Conservation (phyloP, 1,284 basidiomycete genomes). For the Meripilus lineatus region DNA sequence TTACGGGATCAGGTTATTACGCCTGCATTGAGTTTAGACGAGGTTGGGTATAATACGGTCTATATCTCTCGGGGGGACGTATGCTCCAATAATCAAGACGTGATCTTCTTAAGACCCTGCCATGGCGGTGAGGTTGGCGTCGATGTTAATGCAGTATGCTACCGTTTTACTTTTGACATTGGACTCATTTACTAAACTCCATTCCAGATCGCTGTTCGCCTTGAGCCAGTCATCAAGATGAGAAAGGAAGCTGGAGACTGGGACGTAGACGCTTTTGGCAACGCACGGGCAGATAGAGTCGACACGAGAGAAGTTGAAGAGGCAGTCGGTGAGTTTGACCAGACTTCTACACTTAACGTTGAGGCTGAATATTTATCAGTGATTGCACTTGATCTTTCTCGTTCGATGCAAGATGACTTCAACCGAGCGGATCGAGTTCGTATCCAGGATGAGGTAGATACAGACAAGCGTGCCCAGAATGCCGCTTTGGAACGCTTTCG, state of each 20-base stretch:
- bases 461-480: conserved; percentile 3
- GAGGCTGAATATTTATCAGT: not conserved
- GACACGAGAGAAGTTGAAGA: conserved; percentile 11
- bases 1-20: conserved; percentile 7
- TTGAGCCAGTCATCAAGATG: conserved; percentile 9
- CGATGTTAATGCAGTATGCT: conserved; percentile 10
- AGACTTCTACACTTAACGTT: not conserved
- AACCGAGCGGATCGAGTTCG: not conserved
- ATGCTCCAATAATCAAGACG: conserved; percentile 3
- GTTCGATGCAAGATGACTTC: conserved; percentile 10
- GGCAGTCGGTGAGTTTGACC: conserved; percentile 10
- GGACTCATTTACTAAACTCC: not conserved
- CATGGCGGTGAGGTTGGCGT: conserved; percentile 12
- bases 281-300: conserved; percentile 2
- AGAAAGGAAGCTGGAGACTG: conserved; percentile 5
- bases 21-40: conserved; percentile 9
- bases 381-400: conserved; percentile 8
- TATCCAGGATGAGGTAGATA: not conserved
- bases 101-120: conserved; percentile 8
- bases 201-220: conserved; percentile 5
- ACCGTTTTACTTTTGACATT: not conserved
- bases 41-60: conserved; percentile 7
- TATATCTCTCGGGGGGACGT: conserved; percentile 9
- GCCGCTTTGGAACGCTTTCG: not conserved
- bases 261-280: conserved; percentile 9